Percentiles rank a stretch among this genome's conserved stretches.
Evolutionary conservation across 257 asterid genomes (phyloP).

Genomic region (Przewalskia tangutica): DNA sequence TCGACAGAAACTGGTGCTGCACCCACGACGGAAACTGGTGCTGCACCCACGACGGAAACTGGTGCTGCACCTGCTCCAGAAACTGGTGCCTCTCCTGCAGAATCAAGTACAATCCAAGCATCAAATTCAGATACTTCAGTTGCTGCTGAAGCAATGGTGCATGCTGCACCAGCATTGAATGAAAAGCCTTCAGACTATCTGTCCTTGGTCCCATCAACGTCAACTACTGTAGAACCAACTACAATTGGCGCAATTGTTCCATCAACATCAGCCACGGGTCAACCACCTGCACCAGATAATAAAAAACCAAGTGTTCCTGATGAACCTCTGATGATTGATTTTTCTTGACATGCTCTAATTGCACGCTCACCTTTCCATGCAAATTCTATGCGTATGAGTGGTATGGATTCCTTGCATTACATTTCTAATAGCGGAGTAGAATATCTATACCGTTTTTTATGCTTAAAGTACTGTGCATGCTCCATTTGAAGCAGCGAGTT

Average conservation of each 20-base stretch:
- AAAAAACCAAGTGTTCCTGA: constrained; percentile 31
- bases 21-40: constrained; percentile 16
- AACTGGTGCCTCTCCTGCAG: constrained; percentile 11
- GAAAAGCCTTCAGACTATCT: constrained; percentile 30
- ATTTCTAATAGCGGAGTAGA: not conserved
- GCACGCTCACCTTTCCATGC: not conserved
- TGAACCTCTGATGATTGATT: constrained; percentile 62
- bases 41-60: constrained; percentile 5
- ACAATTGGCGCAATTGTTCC: constrained; percentile 23
- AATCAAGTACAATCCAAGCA: constrained; percentile 22
- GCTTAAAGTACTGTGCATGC: not conserved
- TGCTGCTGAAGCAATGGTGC: constrained; percentile 22
- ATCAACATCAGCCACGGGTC: constrained; percentile 13
- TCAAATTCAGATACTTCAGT: constrained; percentile 14
- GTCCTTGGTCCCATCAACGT: constrained; percentile 19
- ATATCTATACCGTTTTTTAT: not conserved
- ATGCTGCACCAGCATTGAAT: constrained; percentile 7
- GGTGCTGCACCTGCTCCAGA: constrained; percentile 8
- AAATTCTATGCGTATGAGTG: not conserved
- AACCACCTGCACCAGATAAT: constrained; percentile 15
- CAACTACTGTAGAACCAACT: constrained; percentile 24
- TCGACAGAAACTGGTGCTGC: constrained; percentile 20
- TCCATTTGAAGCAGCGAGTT: not conserved
- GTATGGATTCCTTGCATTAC: not conserved
- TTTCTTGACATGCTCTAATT: constrained; percentile 32